Conservation (phyloP, 768 basidiomycete species). For the Imleria badia region DNA sequence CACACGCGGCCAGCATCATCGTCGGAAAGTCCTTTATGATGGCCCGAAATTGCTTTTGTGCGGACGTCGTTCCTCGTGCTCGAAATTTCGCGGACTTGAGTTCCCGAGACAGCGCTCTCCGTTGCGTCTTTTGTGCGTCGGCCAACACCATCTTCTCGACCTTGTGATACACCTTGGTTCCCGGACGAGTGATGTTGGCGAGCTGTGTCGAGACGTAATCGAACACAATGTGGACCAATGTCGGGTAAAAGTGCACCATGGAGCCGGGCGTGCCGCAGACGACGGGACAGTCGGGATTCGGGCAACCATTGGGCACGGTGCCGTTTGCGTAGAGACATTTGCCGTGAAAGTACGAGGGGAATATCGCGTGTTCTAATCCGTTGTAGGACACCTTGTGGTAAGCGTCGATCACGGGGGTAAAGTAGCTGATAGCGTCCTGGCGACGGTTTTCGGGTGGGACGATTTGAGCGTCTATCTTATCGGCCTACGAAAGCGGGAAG, state of each 20-base stretch:
- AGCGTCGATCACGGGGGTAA: slow-evolving; percentile 46
- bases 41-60: slow-evolving; percentile 23
- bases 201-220: slow-evolving; percentile 40
- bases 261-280: slow-evolving; percentile 85
- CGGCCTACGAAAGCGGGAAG: slow-evolving; percentile 28
- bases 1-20: slow-evolving; percentile 44
- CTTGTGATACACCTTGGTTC: slow-evolving; percentile 41
- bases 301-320: slow-evolving; percentile 65
- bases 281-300: slow-evolving; percentile 76
- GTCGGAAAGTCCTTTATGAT: slow-evolving; percentile 36
- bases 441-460: slow-evolving; percentile 29
- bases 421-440: slow-evolving; percentile 32
- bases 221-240: slow-evolving; percentile 49
- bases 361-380: slow-evolving; percentile 55
- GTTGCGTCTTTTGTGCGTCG: slow-evolving; percentile 27
- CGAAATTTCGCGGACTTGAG: slow-evolving; percentile 10
- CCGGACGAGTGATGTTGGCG: slow-evolving; percentile 34
- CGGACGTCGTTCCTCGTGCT: slow-evolving; percentile 22
- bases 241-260: slow-evolving; percentile 63
- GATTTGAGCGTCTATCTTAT: slow-evolving; percentile 34
- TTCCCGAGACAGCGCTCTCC: slow-evolving; percentile 8
- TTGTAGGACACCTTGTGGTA: slow-evolving; percentile 47
- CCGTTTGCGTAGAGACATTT: slow-evolving; percentile 60
- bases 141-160: slow-evolving; percentile 43
- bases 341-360: slow-evolving; percentile 72